Base-by-base conservation (phyloP, 2,329 filamentous ascomycete species). In the Neofusicoccum cordaticola region DNA sequence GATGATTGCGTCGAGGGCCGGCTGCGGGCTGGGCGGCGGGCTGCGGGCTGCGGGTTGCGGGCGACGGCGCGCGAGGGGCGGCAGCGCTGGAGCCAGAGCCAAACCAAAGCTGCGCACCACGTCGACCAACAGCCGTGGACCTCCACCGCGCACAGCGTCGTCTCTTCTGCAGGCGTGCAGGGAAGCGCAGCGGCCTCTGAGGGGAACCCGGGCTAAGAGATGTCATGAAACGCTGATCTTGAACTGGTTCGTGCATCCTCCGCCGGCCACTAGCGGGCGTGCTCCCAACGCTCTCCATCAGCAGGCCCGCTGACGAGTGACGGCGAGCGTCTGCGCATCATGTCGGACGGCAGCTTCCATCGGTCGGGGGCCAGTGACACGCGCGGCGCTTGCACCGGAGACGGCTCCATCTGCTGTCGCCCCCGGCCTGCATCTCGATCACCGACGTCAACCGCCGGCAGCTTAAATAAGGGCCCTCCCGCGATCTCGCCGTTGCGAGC, bases 391-490 rank as follows among this genome's bases (percentile, higher is more conserved):
- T 44, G 50, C 50, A 13, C 31, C 50, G 50, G 31, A 15, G 34
- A 52, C 50, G 50, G 15, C 31, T 11, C 37, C 37, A 39, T 39
- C 37, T 31, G 27, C 27, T 31, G 6, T 15, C 37, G 11, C 37
- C 11, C 37, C 37, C 37, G 37, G 37, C 37, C 6, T 11, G 37
- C 34, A 19, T 37, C 50, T 37, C 13, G 50, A 52, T 52, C 50
- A 37, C 22, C 53, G 27, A 27, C 52, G n/a, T 17, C 42, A n/a
- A n/a, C 56, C 41, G 56, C 44, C 56, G 56, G 27, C 56, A 60
- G 34, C 56, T 45, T 22, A 60, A 60, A 60, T 47, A 60, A 47
- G 41, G 42, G 56, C 56, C 56, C 41, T 37, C 42, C 41, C 56
- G 56, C 41, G 11, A 60, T 47, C 53, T 44, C 39, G 53, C 35